These are phyloP conservation scores for Moricandia moricandioides DNA, from an alignment of 345 rosid species.

Conservation along the genomic window DNA sequence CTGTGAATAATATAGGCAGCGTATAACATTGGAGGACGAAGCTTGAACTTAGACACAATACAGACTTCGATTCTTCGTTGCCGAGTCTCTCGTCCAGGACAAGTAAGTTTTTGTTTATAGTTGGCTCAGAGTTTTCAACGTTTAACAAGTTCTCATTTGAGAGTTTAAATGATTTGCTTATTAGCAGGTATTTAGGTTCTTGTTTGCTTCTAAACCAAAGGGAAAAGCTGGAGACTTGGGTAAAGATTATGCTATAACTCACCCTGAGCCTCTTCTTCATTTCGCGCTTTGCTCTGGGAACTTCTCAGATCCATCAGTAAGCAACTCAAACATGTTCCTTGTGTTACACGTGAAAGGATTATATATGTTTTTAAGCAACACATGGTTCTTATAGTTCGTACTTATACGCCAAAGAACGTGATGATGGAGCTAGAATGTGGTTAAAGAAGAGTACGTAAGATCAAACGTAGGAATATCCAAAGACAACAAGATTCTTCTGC, in stretches of 20 bases:
- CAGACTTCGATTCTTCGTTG: conserved; percentile 71
- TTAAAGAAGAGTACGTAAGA: conserved; percentile 64
- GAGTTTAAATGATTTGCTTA: background rate
- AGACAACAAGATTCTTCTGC: conserved; percentile 62
- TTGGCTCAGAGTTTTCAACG: background rate
- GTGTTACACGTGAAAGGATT: background rate
- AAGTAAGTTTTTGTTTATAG: conserved; percentile 36
- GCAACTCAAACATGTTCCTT: conserved; percentile 13
- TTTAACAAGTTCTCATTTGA: background rate
- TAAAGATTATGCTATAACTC: conserved; percentile 52
- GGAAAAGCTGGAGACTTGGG: conserved; percentile 57
- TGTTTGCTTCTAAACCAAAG: conserved; percentile 56
- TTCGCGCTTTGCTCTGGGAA: conserved; percentile 80
- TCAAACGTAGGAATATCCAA: conserved; percentile 52
- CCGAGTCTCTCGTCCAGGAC: conserved; percentile 74
- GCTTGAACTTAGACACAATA: conserved; percentile 58
- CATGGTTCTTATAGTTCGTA: conserved; percentile 43
- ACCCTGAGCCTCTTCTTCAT: conserved; percentile 68
- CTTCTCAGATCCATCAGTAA: conserved; percentile 80
- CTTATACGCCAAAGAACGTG: conserved; percentile 63
- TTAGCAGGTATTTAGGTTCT: conserved; percentile 61
- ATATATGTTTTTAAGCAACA: background rate
- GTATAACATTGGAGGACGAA: conserved; percentile 74
- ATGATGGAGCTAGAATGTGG: conserved; percentile 74
- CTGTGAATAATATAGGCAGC: conserved; percentile 60